These are phyloP conservation scores for Lepidium aucheri DNA, from an alignment of 345 rosid genomes.

Conservation along the genomic window DNA sequence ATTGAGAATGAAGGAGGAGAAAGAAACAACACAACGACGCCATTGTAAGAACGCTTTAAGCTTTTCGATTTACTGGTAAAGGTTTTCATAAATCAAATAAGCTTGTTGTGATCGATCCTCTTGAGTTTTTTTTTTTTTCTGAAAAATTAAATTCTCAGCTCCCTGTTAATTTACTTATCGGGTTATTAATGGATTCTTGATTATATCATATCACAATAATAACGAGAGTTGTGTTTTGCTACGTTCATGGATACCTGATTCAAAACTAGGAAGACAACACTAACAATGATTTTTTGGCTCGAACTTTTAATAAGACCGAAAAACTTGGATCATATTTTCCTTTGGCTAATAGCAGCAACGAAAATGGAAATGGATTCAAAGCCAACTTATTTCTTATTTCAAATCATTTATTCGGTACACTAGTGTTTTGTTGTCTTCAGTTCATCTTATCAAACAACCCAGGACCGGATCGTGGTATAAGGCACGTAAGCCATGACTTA, in stretches of 20 bases:
- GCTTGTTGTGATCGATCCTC: neutral
- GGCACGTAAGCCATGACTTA: too few relatives aligned
- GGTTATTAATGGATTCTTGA: conserved; percentile 4
- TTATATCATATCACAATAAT: neutral
- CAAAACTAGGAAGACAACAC: too few relatives aligned
- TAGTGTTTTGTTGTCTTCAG: too few relatives aligned
- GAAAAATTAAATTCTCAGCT: neutral
- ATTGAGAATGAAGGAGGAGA: neutral
- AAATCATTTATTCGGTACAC: too few relatives aligned
- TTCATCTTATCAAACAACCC: too few relatives aligned
- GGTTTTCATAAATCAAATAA: neutral
- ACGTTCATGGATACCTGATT: neutral
- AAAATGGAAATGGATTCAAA: too few relatives aligned
- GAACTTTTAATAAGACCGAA: too few relatives aligned
- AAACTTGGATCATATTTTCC: too few relatives aligned
- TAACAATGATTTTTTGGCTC: too few relatives aligned
- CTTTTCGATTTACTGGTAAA: neutral
- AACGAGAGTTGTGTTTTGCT: neutral
- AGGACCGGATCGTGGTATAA: too few relatives aligned
- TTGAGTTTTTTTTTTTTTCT: neutral
- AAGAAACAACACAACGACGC: neutral
- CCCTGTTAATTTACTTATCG: neutral
- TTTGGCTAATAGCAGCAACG: too few relatives aligned
- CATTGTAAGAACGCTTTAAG: neutral
- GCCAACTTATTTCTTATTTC: too few relatives aligned